Evolutionary conservation across 352 stramenopile genomes (phyloP).

Genomic region (Pythium vanterpoolii): DNA sequence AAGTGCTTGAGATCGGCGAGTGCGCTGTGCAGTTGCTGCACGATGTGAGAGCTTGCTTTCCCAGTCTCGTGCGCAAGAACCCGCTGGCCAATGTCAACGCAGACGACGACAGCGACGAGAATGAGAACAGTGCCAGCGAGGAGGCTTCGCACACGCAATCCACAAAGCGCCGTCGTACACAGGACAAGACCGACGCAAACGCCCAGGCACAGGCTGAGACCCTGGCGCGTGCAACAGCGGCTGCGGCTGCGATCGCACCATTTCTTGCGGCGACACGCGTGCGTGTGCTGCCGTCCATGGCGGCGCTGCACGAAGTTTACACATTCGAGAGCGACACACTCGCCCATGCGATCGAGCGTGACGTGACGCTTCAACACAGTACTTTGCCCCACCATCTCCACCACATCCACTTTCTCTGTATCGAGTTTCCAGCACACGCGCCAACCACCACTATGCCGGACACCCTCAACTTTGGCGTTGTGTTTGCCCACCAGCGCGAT

Average conservation of each 20-base stretch:
- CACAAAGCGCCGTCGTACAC: background rate
- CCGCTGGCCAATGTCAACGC: constrained; percentile 30
- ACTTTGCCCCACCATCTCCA: background rate
- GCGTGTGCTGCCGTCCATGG: constrained; percentile 27
- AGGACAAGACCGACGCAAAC: background rate
- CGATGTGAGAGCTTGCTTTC: constrained; percentile 59
- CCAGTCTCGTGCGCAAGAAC: constrained; percentile 53
- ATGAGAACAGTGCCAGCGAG: too few species aligned
- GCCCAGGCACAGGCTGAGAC: background rate
- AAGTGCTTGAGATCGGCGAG: constrained; percentile 58
- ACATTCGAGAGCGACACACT: background rate
- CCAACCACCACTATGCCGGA: background rate
- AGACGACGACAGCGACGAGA: constrained; percentile 29
- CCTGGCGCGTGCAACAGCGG: background rate
- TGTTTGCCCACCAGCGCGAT: constrained; percentile 38
- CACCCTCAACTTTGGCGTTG: constrained; percentile 53
- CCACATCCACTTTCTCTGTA: constrained; percentile 41
- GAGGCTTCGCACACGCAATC: too few species aligned
- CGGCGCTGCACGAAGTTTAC: constrained; percentile 22
- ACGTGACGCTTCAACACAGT: constrained; percentile 10
- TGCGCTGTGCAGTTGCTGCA: constrained; percentile 46
- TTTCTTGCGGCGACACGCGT: constrained; percentile 33
- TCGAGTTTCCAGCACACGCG: constrained; percentile 38
- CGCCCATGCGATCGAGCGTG: constrained; percentile 5
- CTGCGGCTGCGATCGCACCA: constrained; percentile 16